Percentiles rank a stretch among this genome's conserved stretches.
These are phyloP conservation scores for Aphanocladium album DNA, from an alignment of 2,329 filamentous ascomycete genomes.

Conservation along the genomic window DNA sequence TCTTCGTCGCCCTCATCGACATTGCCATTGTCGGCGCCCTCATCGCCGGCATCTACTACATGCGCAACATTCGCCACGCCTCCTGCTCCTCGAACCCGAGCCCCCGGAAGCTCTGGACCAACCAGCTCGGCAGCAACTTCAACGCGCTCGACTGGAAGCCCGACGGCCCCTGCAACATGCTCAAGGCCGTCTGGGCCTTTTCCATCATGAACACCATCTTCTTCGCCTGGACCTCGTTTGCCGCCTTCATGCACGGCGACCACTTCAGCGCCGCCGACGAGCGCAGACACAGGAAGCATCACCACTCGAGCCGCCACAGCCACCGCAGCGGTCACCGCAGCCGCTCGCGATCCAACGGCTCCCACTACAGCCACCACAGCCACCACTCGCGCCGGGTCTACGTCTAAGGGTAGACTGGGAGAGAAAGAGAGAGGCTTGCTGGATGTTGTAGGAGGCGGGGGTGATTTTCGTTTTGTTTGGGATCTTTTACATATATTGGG, in stretches of 20 bases:
- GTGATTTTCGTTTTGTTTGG: background rate
- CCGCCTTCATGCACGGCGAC: constrained; percentile 59
- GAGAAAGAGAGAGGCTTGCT: background rate
- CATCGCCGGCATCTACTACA: constrained; percentile 56
- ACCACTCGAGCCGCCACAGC: constrained; percentile 35
- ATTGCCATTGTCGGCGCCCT: constrained; percentile 58
- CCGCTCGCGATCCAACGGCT: constrained; percentile 32
- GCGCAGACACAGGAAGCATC: constrained; percentile 26
- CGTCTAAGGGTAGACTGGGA: constrained; percentile 30
- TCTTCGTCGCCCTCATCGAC: constrained; percentile 57
- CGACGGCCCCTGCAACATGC: constrained; percentile 81
- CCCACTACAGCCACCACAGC: constrained; percentile 43
- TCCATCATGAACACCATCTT: constrained; percentile 83
- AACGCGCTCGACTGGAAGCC: constrained; percentile 48
- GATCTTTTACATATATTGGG: background rate
- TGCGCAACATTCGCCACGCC: constrained; percentile 54
- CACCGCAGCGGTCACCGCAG: constrained; percentile 35
- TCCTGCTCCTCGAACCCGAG: constrained; percentile 64
- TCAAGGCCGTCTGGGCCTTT: constrained; percentile 85
- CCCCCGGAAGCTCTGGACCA: constrained; percentile 44
- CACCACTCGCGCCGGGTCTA: constrained; percentile 42
- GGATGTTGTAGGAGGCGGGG: background rate
- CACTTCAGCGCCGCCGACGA: constrained; percentile 41
- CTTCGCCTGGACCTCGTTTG: constrained; percentile 70
- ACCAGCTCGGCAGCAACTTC: constrained; percentile 58